These are phyloP conservation scores for Hypoxylon sp. DNA, from an alignment of 2,329 filamentous ascomycete genomes.

Conservation along the genomic window DNA sequence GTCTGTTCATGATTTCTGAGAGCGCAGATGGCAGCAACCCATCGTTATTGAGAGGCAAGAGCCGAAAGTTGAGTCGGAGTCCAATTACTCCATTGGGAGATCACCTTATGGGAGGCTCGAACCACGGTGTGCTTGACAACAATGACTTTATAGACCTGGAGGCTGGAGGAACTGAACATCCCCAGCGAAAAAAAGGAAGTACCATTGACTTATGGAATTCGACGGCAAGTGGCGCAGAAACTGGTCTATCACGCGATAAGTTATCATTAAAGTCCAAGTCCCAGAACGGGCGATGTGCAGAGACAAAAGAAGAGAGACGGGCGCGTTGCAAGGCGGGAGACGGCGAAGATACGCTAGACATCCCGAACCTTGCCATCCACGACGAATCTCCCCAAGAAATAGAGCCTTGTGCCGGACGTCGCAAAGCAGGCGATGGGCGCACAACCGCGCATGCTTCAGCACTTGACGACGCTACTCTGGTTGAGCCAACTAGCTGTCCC, in stretches of 20 bases:
- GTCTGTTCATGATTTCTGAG: conserved; percentile 61
- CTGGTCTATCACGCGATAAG: neutral
- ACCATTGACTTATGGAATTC: neutral
- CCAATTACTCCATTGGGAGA: neutral
- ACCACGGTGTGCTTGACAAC: neutral
- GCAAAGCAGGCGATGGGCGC: neutral
- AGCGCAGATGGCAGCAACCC: conserved; percentile 39
- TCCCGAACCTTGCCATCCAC: neutral
- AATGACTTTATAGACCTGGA: neutral
- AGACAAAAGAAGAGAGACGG: neutral
- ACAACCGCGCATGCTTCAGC: neutral
- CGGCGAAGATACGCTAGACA: neutral
- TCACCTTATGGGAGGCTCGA: neutral
- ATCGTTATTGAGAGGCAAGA: conserved; percentile 14
- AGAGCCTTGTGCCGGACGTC: conserved; percentile 1
- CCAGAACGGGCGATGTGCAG: neutral
- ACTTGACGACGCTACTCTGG: neutral
- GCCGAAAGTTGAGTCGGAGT: neutral
- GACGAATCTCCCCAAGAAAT: conserved; percentile 9
- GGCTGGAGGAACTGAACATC: neutral
- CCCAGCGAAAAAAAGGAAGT: conserved; percentile 3
- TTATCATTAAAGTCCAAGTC: conserved; percentile 1
- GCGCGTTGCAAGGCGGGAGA: neutral
- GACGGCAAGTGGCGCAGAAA: neutral
- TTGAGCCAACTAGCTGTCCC: conserved; percentile 4